These are phyloP conservation scores for Thalassiosira oceanica DNA, from an alignment of 352 stramenopile genomes.

Conservation along the genomic window DNA sequence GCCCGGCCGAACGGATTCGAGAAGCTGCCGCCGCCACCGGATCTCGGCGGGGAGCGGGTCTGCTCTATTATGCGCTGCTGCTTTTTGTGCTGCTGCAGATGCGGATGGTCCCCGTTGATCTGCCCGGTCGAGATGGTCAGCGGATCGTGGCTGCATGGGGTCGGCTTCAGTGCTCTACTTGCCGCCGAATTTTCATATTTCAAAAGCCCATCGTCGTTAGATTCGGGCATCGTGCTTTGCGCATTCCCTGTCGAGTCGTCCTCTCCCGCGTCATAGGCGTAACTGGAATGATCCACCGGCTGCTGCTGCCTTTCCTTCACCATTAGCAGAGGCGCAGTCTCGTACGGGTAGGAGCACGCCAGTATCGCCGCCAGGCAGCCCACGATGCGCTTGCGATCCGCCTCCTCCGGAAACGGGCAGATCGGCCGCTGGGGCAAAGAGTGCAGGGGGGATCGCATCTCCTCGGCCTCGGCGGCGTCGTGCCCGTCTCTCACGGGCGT, in stretches of 20 bases:
- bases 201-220: not conserved
- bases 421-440: slow-evolving; percentile 31
- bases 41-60: not conserved
- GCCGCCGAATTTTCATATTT: not conserved
- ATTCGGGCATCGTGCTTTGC: not conserved
- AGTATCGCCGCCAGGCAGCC: slow-evolving; percentile 74
- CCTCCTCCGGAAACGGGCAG: slow-evolving; percentile 35
- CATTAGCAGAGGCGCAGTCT: slow-evolving; percentile 43
- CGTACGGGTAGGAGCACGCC: slow-evolving; percentile 63
- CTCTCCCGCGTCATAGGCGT: too few species aligned
- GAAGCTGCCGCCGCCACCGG: not conserved
- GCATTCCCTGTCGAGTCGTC: not conserved
- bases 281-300: too few species aligned
- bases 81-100: slow-evolving; percentile 13
- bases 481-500: not conserved
- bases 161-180: too few species aligned
- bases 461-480: not conserved
- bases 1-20: not conserved
- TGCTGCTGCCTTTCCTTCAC: slow-evolving; percentile 5
- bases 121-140: not conserved
- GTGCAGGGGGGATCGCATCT: slow-evolving; percentile 13
- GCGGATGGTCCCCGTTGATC: not conserved
- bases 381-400: slow-evolving; percentile 43
- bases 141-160: not conserved
- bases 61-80: slow-evolving; percentile 17